Conservation (phyloP, 2,329 filamentous ascomycete species). For the Aureobasidium sp. region DNA sequence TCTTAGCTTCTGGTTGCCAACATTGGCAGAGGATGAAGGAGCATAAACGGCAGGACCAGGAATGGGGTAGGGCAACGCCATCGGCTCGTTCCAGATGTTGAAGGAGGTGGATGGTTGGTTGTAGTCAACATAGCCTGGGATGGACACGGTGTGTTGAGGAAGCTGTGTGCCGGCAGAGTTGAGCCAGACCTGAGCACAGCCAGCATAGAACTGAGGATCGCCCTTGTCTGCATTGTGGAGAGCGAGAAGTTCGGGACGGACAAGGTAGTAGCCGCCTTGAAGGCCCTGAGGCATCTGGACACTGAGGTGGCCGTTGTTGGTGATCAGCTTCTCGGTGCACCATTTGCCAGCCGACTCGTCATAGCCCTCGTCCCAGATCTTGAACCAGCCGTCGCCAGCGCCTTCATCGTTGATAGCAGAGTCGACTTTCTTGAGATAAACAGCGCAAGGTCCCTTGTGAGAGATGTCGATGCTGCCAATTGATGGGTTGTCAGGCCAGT, state of each 20-base stretch:
- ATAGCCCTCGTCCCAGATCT: conserved; percentile 65
- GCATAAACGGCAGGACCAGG: conserved; percentile 51
- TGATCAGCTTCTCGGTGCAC: conserved; percentile 63
- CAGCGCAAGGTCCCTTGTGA: conserved; percentile 61
- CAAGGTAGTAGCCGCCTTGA: conserved; percentile 60
- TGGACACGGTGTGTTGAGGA: conserved; percentile 45
- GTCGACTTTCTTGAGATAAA: conserved; percentile 64
- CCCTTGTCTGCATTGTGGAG: conserved; percentile 53
- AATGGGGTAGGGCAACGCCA: conserved; percentile 48
- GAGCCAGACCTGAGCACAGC: conserved; percentile 64
- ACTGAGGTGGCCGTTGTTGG: conserved; percentile 55
- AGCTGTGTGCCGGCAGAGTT: conserved; percentile 41
- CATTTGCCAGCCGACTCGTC: conserved; percentile 48
- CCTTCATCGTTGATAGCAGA: conserved; percentile 45
- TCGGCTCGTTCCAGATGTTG: conserved; percentile 51
- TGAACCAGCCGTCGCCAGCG: conserved; percentile 65
- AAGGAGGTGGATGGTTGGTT: conserved; percentile 51
- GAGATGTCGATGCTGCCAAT: conserved; percentile 51
- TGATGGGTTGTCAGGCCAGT: conserved; percentile 47
- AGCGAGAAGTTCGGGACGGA: conserved; percentile 61
- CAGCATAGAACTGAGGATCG: conserved; percentile 65
- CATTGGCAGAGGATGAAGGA: conserved; percentile 28
- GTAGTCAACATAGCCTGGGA: conserved; percentile 56
- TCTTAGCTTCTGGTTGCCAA: conserved; percentile 16
- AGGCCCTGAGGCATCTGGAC: conserved; percentile 55